A percentile compares a stretch with the other conserved stretches of the same genome.
phyloP scores from a whole-genome alignment of 306 rosid species.

The Pterocarpus santalinus region DNA sequence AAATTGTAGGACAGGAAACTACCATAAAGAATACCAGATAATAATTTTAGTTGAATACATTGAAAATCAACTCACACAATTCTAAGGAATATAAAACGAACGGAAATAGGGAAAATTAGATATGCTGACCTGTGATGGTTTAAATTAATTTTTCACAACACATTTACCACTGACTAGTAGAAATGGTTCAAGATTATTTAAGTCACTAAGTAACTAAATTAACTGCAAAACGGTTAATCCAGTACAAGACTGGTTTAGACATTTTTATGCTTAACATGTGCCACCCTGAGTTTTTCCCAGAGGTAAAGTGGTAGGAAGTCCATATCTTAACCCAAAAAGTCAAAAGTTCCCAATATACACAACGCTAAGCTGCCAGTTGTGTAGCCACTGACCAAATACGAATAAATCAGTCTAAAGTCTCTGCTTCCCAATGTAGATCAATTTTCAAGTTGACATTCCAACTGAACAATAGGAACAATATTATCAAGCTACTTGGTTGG shows the following conservation, averaged over 20 bases:
- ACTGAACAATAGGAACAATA: constrained; percentile 10
- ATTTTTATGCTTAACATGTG: neutral
- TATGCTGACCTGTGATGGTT: too few species aligned
- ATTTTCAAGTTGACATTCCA: constrained; percentile 26
- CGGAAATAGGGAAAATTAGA: too few species aligned
- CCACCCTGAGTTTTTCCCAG: neutral
- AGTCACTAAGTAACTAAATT: neutral
- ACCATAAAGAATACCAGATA: neutral
- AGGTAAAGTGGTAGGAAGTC: constrained; percentile 5
- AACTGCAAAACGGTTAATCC: neutral
- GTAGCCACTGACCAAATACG: neutral
- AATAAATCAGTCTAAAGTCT: neutral
- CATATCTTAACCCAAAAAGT: neutral
- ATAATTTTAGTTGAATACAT: neutral
- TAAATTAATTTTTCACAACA: too few species aligned
- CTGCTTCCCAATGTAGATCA: constrained; percentile 27
- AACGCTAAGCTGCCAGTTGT: neutral
- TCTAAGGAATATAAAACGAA: too few species aligned
- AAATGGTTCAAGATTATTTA: neutral
- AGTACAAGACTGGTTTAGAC: neutral
- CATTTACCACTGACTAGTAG: neutral
- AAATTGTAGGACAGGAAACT: neutral
- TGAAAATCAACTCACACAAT: too few species aligned
- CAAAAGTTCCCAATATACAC: neutral
- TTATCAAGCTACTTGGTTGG: neutral